Evolutionary conservation across 2,329 filamentous ascomycete species (phyloP).

Genomic region (Penicillium brevicompactum): DNA sequence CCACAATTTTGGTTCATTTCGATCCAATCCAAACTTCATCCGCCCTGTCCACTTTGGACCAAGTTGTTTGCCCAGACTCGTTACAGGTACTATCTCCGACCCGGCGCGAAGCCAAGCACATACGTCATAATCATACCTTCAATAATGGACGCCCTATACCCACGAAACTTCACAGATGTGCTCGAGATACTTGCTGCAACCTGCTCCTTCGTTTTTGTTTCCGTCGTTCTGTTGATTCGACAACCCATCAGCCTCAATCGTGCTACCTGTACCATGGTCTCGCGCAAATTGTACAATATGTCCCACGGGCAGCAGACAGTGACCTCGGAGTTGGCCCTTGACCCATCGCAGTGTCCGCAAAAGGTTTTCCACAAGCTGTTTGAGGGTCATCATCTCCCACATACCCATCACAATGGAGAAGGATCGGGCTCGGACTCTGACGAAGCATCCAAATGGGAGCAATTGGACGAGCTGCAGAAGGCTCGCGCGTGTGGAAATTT

Average conservation of each 20-base stretch:
- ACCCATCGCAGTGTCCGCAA: slow-evolving; percentile 56
- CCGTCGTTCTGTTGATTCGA: background rate
- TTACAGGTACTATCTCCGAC: too few species aligned
- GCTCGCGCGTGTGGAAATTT: slow-evolving; percentile 68
- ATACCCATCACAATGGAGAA: slow-evolving; percentile 15
- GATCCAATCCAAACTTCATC: background rate
- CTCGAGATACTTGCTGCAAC: background rate
- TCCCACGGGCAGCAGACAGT: slow-evolving; percentile 58
- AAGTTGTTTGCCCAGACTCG: background rate
- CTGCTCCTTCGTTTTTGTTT: background rate
- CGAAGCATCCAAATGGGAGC: slow-evolving; percentile 16
- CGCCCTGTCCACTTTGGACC: background rate
- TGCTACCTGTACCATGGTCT: slow-evolving; percentile 37
- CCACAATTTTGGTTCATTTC: slow-evolving; percentile 2
- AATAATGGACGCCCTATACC: slow-evolving; percentile 3
- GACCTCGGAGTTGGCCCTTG: slow-evolving; percentile 57
- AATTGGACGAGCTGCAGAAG: slow-evolving; percentile 52
- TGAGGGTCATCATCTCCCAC: slow-evolving; percentile 30
- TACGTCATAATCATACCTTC: slow-evolving; percentile 3
- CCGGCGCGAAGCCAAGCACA: background rate
- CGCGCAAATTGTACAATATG: slow-evolving; percentile 53
- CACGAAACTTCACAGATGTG: background rate
- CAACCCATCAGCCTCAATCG: slow-evolving; percentile 19
- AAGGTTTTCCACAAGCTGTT: slow-evolving; percentile 62
- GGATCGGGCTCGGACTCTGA: slow-evolving; percentile 26